These are phyloP conservation scores for Solanum chmielewskii DNA, from an alignment of 257 asterid species.

Conservation along the genomic window DNA sequence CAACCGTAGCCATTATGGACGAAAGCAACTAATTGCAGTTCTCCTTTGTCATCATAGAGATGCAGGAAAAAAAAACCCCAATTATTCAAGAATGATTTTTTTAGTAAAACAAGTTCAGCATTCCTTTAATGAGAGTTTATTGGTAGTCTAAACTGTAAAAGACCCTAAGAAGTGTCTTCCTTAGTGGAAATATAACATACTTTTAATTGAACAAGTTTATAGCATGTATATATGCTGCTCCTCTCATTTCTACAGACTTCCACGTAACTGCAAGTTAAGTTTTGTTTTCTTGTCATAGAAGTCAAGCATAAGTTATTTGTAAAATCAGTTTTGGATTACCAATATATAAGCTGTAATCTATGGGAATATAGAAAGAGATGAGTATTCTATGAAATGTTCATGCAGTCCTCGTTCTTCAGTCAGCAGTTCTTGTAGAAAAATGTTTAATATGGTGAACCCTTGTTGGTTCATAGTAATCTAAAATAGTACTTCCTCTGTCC, in stretches of 20 bases:
- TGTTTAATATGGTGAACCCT: background rate
- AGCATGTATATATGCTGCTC: background rate
- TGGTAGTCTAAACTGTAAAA: background rate
- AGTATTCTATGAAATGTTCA: background rate
- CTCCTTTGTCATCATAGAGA: background rate
- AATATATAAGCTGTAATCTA: background rate
- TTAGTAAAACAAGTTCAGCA: background rate
- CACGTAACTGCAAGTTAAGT: background rate
- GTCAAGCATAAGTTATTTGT: background rate
- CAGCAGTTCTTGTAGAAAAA: background rate
- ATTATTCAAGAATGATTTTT: background rate
- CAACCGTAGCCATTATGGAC: background rate
- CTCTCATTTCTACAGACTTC: background rate
- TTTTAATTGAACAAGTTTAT: background rate
- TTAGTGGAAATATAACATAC: background rate
- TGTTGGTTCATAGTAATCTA: background rate
- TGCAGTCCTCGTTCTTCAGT: background rate
- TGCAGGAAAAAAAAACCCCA: background rate
- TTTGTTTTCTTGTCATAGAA: background rate
- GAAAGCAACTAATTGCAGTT: background rate
- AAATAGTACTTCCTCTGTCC: background rate
- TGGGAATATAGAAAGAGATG: background rate
- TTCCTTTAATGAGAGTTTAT: background rate
- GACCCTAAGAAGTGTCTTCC: background rate
- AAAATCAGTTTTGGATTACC: background rate